These are phyloP conservation scores for Waltergamsia citrina DNA, from an alignment of 2,329 filamentous ascomycete genomes.

Conservation along the genomic window DNA sequence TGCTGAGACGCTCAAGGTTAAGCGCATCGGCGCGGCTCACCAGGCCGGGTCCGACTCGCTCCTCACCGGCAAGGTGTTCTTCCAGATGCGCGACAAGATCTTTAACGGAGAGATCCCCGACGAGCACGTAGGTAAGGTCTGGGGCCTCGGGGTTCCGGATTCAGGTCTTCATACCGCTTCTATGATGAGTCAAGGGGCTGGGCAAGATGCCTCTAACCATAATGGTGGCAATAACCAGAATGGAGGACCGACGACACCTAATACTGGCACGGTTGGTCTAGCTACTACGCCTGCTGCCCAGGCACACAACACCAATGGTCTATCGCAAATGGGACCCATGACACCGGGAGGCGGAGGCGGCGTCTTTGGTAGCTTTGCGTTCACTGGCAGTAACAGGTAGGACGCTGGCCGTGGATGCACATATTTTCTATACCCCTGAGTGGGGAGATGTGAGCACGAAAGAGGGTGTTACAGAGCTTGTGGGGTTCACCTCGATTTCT, in stretches of 20 bases:
- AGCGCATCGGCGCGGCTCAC: constrained; percentile 78
- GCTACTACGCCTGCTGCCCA: constrained; percentile 38
- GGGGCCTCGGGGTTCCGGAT: constrained; percentile 75
- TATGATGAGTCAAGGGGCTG: constrained; percentile 23
- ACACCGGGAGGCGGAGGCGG: constrained; percentile 70
- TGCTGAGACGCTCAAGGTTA: constrained; percentile 84
- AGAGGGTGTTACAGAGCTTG: no score
- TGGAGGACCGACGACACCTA: constrained; percentile 55
- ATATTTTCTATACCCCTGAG: no score
- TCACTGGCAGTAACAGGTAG: constrained; percentile 30
- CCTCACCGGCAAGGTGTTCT: constrained; percentile 90
- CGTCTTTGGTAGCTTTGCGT: constrained; percentile 65
- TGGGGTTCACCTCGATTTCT: no score
- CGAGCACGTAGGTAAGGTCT: constrained; percentile 83
- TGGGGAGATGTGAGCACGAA: no score
- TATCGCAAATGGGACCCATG: constrained; percentile 56
- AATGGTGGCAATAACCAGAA: constrained; percentile 31
- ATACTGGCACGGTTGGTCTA: constrained; percentile 48
- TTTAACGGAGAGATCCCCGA: constrained; percentile 75
- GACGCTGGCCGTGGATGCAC: background rate
- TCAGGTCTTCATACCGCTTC: constrained; percentile 29
- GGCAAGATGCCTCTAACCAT: constrained; percentile 19
- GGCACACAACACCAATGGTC: constrained; percentile 46
- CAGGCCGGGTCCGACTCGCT: constrained; percentile 91
- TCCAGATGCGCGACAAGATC: constrained; percentile 81